Evolutionary conservation across 495 filamentous ascomycete genomes (phyloP), one percentile per base, ranked within the genome.

Genomic region (Annulohypoxylon nitens): DNA sequence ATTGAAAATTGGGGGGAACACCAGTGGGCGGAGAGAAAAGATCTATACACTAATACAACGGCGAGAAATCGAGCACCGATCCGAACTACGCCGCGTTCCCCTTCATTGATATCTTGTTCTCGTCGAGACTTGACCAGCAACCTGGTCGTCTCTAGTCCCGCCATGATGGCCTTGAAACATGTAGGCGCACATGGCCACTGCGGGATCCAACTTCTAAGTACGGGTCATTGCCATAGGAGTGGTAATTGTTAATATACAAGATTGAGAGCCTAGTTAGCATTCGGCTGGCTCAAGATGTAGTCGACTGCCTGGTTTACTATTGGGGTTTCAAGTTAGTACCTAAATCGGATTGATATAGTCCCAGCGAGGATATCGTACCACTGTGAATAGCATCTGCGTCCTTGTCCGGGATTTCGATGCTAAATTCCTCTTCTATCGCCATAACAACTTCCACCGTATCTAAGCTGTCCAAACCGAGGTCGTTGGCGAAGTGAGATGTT

Each of bases 341-440:
- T 37, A 34, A 14, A 9, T 59, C 10, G 25, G 62, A 23, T n/a
- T 3, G n/a, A 18, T 6, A 57, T 20, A 33, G 1, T 14, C 37
- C 12, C 7, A 20, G 9, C 10, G 18, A 14, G 48, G 55, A 61
- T 18, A n/a, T 87, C 95, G 74, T 94, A 97, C 95, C 90, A 80
- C 93, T 97, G 88, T 95, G 93, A 81, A 99, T 97, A 72, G 89
- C 87, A 85, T 99, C 96, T 73, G 96, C 97, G 78, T 98, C 95
- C 88, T 98, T 98, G 84, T 99, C 96, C 73, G 96, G 97, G 82
- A 99, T 99, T 89, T 99, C 96, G 85, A 99, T 96, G 90, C 94
- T 98, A 85, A 99, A 99, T 83, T 99, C 96, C 95, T 99, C 96
- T 88, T 99, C 96, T 84, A 99, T 98, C 70, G 96, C 96, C 96